Conservation (phyloP, 2,329 filamentous ascomycete species). For the Diplodia corticola region DNA sequence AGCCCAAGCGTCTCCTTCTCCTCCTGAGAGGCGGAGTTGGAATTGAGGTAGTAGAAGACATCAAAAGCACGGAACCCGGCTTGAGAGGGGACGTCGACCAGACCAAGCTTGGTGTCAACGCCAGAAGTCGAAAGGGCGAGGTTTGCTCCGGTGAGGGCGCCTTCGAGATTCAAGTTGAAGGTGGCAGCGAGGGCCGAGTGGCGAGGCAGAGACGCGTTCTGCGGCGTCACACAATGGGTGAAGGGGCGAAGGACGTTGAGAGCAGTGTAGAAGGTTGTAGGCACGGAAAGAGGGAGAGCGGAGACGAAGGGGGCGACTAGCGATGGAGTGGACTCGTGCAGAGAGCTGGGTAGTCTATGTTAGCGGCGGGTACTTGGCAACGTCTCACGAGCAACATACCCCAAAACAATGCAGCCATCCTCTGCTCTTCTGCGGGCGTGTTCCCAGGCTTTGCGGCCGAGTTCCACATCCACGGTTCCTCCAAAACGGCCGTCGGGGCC, state of each 20-base stretch:
- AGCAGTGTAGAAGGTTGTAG: slow-evolving; percentile 72
- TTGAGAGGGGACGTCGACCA: slow-evolving; percentile 77
- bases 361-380: not conserved
- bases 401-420: slow-evolving; percentile 88
- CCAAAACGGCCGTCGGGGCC: slow-evolving; percentile 69
- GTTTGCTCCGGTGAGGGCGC: slow-evolving; percentile 72
- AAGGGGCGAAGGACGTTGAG: slow-evolving; percentile 84
- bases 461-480: slow-evolving; percentile 75
- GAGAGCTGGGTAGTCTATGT: slow-evolving; percentile 60
- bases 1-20: slow-evolving; percentile 88
- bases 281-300: slow-evolving; percentile 76
- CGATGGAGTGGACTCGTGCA: slow-evolving; percentile 86
- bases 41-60: slow-evolving; percentile 95
- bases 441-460: slow-evolving; percentile 88
- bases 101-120: slow-evolving; percentile 77
- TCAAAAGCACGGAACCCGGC: slow-evolving; percentile 89
- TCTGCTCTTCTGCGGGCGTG: slow-evolving; percentile 92
- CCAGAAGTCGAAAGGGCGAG: slow-evolving; percentile 82
- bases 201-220: slow-evolving; percentile 80
- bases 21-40: slow-evolving; percentile 82
- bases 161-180: slow-evolving; percentile 77
- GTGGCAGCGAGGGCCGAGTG: slow-evolving; percentile 80
- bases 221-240: slow-evolving; percentile 80
- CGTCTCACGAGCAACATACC: slow-evolving; percentile 56
- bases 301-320: slow-evolving; percentile 78